Evolutionary conservation across 176 grass and related monocot genomes (phyloP), one percentile per base, ranked within the genome.

Genomic region (Carex cristatella): DNA sequence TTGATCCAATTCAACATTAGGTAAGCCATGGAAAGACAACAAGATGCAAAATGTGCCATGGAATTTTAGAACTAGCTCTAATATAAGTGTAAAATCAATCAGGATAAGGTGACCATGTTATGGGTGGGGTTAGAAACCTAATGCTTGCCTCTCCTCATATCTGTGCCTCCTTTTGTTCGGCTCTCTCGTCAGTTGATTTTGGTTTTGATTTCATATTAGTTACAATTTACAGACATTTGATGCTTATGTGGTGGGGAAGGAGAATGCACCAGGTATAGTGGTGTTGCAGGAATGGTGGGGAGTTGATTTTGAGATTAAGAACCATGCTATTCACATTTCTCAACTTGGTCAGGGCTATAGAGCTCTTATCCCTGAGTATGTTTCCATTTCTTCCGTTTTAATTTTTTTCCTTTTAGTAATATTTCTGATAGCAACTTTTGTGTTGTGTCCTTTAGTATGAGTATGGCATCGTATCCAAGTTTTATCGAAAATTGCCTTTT

Each of bases 251-350:
- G 88, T 93, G 71, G 95, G 95, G 15, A 98, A 98, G 90, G 95
- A 95, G 84, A 94, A 95, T 79, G 89, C 95, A 81, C 93, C 95
- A 67, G 95, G 91, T 56, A 91, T 98, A 83, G 93, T 98, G 13
- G 95, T 98, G 62, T 76, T 98, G 90, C 95, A 98, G 78, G 93
- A 98, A 86, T 94, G 93, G 95, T 98, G 95, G 95, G 95, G 95
- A 15, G 91, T 98, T 86, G 95, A 98, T 37, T 95, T 92, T 75
- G 93, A 98, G 91, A 84, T 98, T 30, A 98, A 98, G 86, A 98
- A 98, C 56, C 95, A 98, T 86, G 95, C 91, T 38, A 62, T 81
- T 11, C 83, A 95, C 65, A 98, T 98, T 88, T 90, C 95, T 53
- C 82, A 98, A n/a, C 79, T 98, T 23, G 91, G 89, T 81, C 91